Base-by-base conservation (phyloP, 495 filamentous ascomycete genomes). In the Xylaria intraflava region DNA sequence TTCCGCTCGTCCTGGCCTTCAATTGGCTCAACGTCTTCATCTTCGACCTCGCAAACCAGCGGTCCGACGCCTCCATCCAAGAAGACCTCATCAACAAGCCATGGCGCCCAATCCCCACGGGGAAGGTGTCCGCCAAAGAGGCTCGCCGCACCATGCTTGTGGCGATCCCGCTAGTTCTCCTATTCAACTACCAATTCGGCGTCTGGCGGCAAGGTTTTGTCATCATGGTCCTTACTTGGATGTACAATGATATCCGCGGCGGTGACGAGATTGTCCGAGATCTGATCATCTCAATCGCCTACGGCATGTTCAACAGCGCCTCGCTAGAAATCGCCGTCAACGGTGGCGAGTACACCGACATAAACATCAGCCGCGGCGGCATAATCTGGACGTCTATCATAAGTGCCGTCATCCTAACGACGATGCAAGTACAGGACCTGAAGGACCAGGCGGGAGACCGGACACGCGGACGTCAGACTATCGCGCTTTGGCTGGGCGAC, bases 31-130 rank as follows among this genome's bases (percentile, higher is more conserved):
- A 72, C 54, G 50, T 78, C 19, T 56, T 80, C 20, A 48, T 70
- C 40, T 74, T 75, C 60, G 62, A 66, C 49, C 56, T 81, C 22
- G 64, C 68, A 29, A 83, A 83, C 61, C 78, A 83, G 55, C 70
- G 76, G 7, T 65, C 58, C 11, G 66, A 69, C 0, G 53, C 65
- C 17, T 77, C 78, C 3, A 57, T 79, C n/a, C 41, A 58, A 0
- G 80, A 83, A 60, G 80, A 83, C 52, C 11, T 33, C 0, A 55
- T 79, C 57, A 85, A 85, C 66, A 85, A 84, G 62, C 75, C 77
- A 2, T 83, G 79, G 78, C 71, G 81, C 1, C 75, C 78, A 0
- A 65, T 85, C 3, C 78, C 77, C 0, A 57, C 62, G 0, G 61
- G 67, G 1, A 65, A 68, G 9, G 59, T 83, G 11, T 72, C 68